Percentiles rank a stretch among this genome's conserved stretches.
Evolutionary conservation across 2,329 filamentous ascomycete genomes (phyloP).

Genomic region (Dothideomycetes sp.): DNA sequence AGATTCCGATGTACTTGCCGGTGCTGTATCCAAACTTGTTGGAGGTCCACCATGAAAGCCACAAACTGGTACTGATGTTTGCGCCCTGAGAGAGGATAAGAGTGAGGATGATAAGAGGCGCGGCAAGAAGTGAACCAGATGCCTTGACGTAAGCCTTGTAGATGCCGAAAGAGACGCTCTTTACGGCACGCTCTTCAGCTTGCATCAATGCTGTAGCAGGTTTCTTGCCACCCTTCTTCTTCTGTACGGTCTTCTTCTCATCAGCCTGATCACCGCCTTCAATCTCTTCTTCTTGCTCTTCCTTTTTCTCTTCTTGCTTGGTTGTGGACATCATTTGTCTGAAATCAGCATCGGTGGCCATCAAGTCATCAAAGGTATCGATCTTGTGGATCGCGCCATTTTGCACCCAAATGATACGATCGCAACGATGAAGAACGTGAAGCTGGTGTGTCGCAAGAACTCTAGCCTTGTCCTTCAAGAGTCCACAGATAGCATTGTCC

Average conservation of each 20-base stretch:
- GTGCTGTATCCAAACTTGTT: slow-evolving; percentile 59
- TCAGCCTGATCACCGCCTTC: slow-evolving; percentile 40
- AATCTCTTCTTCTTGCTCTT: slow-evolving; percentile 40
- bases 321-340: slow-evolving; percentile 74
- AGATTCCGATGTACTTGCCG: slow-evolving; percentile 61
- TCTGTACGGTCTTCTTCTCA: slow-evolving; percentile 49
- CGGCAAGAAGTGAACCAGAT: slow-evolving; percentile 62
- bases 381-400: slow-evolving; percentile 73
- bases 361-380: slow-evolving; percentile 83
- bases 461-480: slow-evolving; percentile 80
- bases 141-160: slow-evolving; percentile 70
- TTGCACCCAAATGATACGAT: slow-evolving; percentile 90
- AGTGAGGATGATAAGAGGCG: slow-evolving; percentile 52
- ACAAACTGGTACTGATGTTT: slow-evolving; percentile 81
- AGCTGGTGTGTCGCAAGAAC: slow-evolving; percentile 92
- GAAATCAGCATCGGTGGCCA: slow-evolving; percentile 69
- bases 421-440: slow-evolving; percentile 82
- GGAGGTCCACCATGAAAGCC: slow-evolving; percentile 91
- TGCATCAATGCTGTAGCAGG: slow-evolving; percentile 58
- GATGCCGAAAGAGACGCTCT: slow-evolving; percentile 70
- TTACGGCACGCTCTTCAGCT: slow-evolving; percentile 58
- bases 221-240: slow-evolving; percentile 46
- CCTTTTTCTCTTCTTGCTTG: slow-evolving; percentile 51
- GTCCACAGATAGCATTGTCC: slow-evolving; percentile 83
- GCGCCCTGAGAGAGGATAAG: slow-evolving; percentile 67